These are phyloP conservation scores for Phytophthora pistaciae DNA, from an alignment of 352 stramenopile species.

Conservation along the genomic window DNA sequence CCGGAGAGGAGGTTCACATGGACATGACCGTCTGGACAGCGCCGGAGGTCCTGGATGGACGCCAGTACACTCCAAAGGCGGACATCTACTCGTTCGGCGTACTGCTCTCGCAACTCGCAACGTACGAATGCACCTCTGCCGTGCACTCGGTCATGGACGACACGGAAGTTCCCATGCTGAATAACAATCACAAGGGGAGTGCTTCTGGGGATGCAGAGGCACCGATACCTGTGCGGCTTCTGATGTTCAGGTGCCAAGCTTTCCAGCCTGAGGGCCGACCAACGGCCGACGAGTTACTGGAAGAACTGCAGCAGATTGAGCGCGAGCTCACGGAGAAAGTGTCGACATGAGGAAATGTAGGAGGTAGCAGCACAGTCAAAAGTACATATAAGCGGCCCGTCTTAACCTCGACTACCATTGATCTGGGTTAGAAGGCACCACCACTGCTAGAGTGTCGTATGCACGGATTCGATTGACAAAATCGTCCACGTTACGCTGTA, in stretches of 20 bases:
- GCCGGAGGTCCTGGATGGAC: constrained; percentile 50
- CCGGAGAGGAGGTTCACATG: constrained; percentile 43
- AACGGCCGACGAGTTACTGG: constrained; percentile 41
- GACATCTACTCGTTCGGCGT: constrained; percentile 61
- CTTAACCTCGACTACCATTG: constrained; percentile 24
- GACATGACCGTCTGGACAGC: constrained; percentile 63
- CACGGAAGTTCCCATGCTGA: constrained; percentile 50
- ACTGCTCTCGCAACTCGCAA: constrained; percentile 45
- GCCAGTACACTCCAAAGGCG: constrained; percentile 54
- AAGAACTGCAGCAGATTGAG: constrained; percentile 42
- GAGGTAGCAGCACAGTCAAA: not conserved
- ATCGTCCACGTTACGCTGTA: constrained; percentile 25
- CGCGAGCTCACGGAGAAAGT: constrained; percentile 31
- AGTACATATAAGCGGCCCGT: constrained; percentile 9
- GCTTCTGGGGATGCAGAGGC: constrained; percentile 25
- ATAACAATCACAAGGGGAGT: constrained; percentile 20
- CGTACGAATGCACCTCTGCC: constrained; percentile 49
- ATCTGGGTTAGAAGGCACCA: constrained; percentile 14
- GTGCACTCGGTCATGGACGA: constrained; percentile 49
- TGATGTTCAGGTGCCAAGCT: constrained; percentile 51
- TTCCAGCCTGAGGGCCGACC: constrained; percentile 57
- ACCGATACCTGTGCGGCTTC: constrained; percentile 41
- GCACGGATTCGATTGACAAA: constrained; percentile 29
- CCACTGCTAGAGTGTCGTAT: too few species aligned
- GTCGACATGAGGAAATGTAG: not conserved